phyloP scores from a whole-genome alignment of 805 yeast species.

The Blastobotrys robertii region DNA sequence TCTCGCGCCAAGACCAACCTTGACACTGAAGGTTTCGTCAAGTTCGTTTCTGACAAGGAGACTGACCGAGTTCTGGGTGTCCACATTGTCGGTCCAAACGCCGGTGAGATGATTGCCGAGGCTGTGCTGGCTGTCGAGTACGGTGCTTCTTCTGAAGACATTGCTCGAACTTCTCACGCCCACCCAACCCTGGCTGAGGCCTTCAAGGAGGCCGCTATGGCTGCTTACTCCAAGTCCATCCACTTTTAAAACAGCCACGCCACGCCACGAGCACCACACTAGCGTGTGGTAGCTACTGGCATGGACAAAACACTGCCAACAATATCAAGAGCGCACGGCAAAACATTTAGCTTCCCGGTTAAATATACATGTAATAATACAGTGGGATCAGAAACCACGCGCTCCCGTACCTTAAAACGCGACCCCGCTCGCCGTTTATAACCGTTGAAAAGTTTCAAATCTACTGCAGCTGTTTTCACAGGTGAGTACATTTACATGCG shows the following conservation, averaged over 20 bases:
- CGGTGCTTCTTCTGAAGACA: constrained; percentile 97
- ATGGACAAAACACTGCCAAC: too few species aligned
- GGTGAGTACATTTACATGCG: too few species aligned
- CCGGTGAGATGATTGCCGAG: constrained; percentile 99
- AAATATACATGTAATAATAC: too few species aligned
- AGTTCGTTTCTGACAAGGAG: constrained; percentile 91
- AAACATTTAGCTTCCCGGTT: too few species aligned
- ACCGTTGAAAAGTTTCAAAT: too few species aligned
- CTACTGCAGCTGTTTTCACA: too few species aligned
- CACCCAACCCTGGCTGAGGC: constrained; percentile 98
- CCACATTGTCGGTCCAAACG: constrained; percentile 95
- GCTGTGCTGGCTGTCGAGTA: constrained; percentile 96
- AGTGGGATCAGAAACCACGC: too few species aligned
- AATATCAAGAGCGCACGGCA: too few species aligned
- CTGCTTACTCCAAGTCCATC: constrained; percentile 84
- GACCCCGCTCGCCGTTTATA: too few species aligned
- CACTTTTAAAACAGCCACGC: constrained; percentile 60
- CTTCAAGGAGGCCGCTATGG: constrained; percentile 94
- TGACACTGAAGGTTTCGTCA: constrained; percentile 96
- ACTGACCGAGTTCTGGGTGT: constrained; percentile 94
- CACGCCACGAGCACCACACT: too few species aligned
- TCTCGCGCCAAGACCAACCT: constrained; percentile 98
- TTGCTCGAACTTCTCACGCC: constrained; percentile 96
- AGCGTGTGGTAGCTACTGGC: too few species aligned
- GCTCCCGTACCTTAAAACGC: too few species aligned